Percentiles rank a stretch among this genome's conserved stretches.
Conservation (phyloP, 2,329 filamentous ascomycete genomes). For the Pseudocercospora pini-densiflorae region DNA sequence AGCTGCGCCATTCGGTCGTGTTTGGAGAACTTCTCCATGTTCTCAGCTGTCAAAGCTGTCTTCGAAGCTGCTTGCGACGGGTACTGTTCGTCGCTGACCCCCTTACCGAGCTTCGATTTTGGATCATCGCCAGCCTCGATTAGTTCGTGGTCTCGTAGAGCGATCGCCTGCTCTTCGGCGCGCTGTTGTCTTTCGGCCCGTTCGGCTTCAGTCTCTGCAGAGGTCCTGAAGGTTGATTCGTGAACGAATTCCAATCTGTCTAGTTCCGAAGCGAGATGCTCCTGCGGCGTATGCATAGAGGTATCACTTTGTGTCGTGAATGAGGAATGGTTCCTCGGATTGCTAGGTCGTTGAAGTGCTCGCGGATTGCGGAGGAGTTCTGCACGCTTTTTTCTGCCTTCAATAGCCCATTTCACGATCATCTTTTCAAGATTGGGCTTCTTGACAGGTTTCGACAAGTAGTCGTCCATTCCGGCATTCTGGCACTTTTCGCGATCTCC, state of each 20-base stretch:
- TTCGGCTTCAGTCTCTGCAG: slow-evolving; percentile 52
- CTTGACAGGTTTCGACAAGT: slow-evolving; percentile 74
- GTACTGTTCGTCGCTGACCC: slow-evolving; percentile 26
- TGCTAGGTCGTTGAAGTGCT: slow-evolving; percentile 24
- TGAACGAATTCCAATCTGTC: slow-evolving; percentile 43
- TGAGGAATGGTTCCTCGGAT: slow-evolving; percentile 26
- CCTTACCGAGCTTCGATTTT: slow-evolving; percentile 32
- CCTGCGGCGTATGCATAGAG: slow-evolving; percentile 38
- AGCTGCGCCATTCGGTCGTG: slow-evolving; percentile 23
- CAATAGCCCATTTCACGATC: slow-evolving; percentile 69
- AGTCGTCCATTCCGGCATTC: slow-evolving; percentile 75
- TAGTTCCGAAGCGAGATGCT: slow-evolving; percentile 38
- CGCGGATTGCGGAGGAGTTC: slow-evolving; percentile 24
- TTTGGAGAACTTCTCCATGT: slow-evolving; percentile 38
- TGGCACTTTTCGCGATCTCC: slow-evolving; percentile 76
- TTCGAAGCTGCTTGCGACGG: background rate
- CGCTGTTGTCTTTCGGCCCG: slow-evolving; percentile 51
- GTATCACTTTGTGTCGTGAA: slow-evolving; percentile 29
- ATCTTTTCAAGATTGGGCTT: slow-evolving; percentile 70
- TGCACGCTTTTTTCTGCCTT: slow-evolving; percentile 44
- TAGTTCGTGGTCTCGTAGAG: slow-evolving; percentile 60
- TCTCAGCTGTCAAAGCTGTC: slow-evolving; percentile 35
- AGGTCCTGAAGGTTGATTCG: slow-evolving; percentile 44
- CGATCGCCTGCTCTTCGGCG: slow-evolving; percentile 60
- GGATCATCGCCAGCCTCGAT: slow-evolving; percentile 52